phyloP scores from a whole-genome alignment of 2,329 filamentous ascomycete species.

The Aspergillus phoenicis region DNA sequence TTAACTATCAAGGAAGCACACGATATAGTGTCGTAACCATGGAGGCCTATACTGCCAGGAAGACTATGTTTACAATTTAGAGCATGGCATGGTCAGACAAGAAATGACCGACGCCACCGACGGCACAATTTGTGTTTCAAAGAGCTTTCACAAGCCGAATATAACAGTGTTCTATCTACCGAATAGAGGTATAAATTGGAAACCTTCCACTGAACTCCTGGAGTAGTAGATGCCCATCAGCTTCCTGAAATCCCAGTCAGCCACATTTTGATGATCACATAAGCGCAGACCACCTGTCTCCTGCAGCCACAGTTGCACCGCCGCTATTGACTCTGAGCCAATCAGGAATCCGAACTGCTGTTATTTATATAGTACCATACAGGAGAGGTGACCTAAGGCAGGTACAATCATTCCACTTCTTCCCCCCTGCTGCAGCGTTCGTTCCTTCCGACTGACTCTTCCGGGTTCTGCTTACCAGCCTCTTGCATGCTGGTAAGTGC shows the following conservation, averaged over 20 bases:
- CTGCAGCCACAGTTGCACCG: constrained; percentile 18
- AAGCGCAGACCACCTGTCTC: constrained; percentile 4
- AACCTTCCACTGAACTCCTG: neutral
- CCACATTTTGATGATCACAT: constrained; percentile 7
- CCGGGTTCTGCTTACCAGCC: neutral
- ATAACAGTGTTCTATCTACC: too few relatives aligned
- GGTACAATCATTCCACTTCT: constrained; percentile 23
- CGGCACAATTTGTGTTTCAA: neutral
- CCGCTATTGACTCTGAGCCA: constrained; percentile 12
- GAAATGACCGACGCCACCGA: constrained; percentile 20
- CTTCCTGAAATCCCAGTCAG: neutral
- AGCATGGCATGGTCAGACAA: constrained; percentile 18
- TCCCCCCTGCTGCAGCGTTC: constrained; percentile 25
- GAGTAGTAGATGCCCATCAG: neutral
- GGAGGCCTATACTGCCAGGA: constrained; percentile 10
- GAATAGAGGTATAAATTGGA: neutral
- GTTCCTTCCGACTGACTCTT: constrained; percentile 1
- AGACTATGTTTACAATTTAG: constrained; percentile 1
- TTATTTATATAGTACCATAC: constrained; percentile 21
- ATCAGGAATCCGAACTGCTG: constrained; percentile 22
- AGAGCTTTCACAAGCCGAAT: neutral
- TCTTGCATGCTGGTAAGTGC: neutral
- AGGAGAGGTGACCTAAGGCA: constrained; percentile 13
- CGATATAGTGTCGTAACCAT: constrained; percentile 12
- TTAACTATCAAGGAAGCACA: neutral